Evolutionary conservation across 768 basidiomycete species (phyloP), one percentile per base, ranked within the genome.

Genomic region (Rhizopogon vinicolor): DNA sequence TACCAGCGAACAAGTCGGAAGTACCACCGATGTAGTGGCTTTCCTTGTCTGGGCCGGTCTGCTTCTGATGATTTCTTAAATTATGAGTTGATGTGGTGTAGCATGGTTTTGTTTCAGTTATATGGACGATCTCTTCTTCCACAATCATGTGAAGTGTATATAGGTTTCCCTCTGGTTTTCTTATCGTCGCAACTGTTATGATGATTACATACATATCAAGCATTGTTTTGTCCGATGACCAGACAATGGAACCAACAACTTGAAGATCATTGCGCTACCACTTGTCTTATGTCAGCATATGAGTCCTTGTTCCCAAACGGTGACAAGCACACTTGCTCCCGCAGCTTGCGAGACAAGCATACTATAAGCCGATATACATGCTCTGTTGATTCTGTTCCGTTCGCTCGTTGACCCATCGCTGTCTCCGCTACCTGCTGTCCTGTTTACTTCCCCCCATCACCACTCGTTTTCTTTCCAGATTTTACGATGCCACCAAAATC

Each of bases 1-100:
- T 72, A 70, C 53, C 68, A 52, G 64, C 71, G 53, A 68, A 68
- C 61, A 72, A 81, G 72, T 63, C 71, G 52, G 82, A 81, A 39
- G 68, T 71, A 13, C 69, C 75, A 56, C 72, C 75, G 53, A 64
- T 72, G 56, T 76, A 64, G 69, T 25, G 39, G 7, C 29, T 44
- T 31, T 35, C 29, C 57, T 19, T 58, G 19, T 53, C 37, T 41
- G 12, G 57, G 25, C 25, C 25, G 25, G 25, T 25, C 25, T 25
- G 25, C 25, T 41, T 41, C n/a, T 41, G 48, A 16, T 49, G 35
- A 37, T 49, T 16, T 22, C 39, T 35, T 49, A 49, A 49, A 35
- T 49, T 49, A 49, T 19, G 33, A 37, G 33, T 25, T 37, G 33
- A 25, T 25, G 25, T 25, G 22, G 25, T 25, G 25, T 25, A 56